phyloP scores from a whole-genome alignment of 129 eudicot genomes.

The Flaveria brownii region DNA sequence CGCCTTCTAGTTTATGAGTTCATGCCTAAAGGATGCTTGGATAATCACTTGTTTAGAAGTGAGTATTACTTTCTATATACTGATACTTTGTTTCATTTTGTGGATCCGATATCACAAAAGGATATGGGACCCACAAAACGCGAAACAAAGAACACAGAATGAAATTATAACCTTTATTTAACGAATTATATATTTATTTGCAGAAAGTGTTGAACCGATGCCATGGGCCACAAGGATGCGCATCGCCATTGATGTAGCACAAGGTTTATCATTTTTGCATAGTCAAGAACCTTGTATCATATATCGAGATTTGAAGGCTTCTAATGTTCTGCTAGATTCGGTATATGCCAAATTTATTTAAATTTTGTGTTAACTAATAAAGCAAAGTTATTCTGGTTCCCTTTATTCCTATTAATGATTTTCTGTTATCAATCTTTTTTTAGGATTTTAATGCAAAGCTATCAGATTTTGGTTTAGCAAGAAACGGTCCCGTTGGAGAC shows the following conservation, averaged over 20 bases:
- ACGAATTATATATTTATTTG: background rate
- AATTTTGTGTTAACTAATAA: background rate
- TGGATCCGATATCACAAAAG: background rate
- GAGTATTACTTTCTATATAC: constrained; percentile 19
- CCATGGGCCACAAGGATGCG: constrained; percentile 64
- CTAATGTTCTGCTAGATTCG: constrained; percentile 70
- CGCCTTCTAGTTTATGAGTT: constrained; percentile 65
- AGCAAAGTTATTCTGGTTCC: background rate
- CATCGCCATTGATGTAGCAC: constrained; percentile 68
- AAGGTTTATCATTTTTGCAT: constrained; percentile 72
- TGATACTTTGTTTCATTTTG: background rate
- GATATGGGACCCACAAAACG: background rate
- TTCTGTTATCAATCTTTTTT: constrained; percentile 16
- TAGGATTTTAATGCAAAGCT: constrained; percentile 74
- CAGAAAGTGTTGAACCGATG: constrained; percentile 63
- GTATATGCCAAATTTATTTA: constrained; percentile 33
- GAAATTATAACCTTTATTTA: background rate
- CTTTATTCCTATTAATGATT: background rate
- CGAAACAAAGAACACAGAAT: background rate
- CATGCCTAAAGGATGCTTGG: constrained; percentile 77
- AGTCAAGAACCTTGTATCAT: constrained; percentile 55
- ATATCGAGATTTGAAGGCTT: constrained; percentile 72
- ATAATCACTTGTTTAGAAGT: constrained; percentile 73
- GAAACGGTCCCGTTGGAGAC: constrained; percentile 74
- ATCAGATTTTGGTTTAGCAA: constrained; percentile 73